Evolutionary conservation across 2,329 filamentous ascomycete species (phyloP).

Genomic region (Pseudogymnoascus sp.): DNA sequence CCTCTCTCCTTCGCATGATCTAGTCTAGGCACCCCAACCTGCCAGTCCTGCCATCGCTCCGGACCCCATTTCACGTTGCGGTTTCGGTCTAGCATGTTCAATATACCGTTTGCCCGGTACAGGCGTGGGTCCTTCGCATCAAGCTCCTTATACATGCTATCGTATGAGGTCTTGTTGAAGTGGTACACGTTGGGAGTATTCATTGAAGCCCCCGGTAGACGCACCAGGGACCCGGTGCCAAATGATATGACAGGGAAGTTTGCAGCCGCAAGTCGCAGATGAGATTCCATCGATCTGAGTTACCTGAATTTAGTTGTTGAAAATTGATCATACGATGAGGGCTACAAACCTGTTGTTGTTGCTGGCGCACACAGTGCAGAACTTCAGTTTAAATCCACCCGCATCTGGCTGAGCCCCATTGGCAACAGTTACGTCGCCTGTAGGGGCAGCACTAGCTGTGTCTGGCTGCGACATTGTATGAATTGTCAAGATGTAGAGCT

Average conservation of each 20-base stretch:
- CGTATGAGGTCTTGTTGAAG: constrained; percentile 95
- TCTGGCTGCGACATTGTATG: constrained; percentile 13
- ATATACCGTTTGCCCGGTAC: constrained; percentile 83
- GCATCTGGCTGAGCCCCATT: constrained; percentile 23
- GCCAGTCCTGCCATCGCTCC: constrained; percentile 97
- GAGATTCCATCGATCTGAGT: constrained; percentile 91
- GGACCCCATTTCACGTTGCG: constrained; percentile 88
- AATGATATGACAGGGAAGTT: constrained; percentile 96
- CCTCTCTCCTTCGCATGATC: constrained; percentile 72
- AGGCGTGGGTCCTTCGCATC: constrained; percentile 75
- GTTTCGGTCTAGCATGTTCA: constrained; percentile 94
- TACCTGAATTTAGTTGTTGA: constrained; percentile 17
- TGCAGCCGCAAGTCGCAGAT: constrained; percentile 79
- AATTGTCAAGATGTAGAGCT: not conserved
- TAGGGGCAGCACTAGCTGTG: constrained; percentile 14
- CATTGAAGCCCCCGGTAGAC: constrained; percentile 83
- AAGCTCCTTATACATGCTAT: constrained; percentile 88
- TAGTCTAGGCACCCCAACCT: constrained; percentile 72
- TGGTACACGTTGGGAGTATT: constrained; percentile 94
- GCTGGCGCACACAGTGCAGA: constrained; percentile 97
- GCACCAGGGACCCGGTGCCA: constrained; percentile 89
- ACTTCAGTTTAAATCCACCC: constrained; percentile 76
- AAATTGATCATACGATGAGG: constrained; percentile 5
- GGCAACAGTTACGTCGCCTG: constrained; percentile 11
- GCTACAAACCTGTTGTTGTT: constrained; percentile 81